Conservation (phyloP, 2,329 filamentous ascomycete species). For the Eurotiales sp. region DNA sequence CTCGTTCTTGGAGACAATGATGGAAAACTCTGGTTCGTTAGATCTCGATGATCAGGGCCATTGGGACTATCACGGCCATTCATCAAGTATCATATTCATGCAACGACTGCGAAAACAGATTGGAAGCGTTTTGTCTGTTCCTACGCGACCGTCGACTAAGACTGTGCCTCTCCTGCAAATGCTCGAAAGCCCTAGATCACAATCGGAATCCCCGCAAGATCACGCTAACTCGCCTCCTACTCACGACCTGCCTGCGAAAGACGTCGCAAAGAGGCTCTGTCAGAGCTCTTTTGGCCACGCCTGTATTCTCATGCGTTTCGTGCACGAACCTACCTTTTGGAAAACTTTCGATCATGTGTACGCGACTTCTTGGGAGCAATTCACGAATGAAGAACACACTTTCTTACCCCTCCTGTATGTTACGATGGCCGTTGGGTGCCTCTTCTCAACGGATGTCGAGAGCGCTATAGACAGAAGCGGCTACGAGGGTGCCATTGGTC, state of each 20-base stretch:
- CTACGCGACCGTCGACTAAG: conserved; percentile 55
- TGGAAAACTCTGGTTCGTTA: conserved; percentile 83
- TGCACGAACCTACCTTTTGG: conserved; percentile 80
- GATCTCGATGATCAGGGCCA: conserved; percentile 88
- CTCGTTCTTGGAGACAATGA: conserved; percentile 84
- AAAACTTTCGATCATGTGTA: conserved; percentile 74
- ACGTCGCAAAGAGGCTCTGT: conserved; percentile 55
- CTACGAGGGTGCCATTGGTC: conserved; percentile 49
- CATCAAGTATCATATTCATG: conserved; percentile 86
- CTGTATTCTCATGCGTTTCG: conserved; percentile 63
- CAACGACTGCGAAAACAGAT: conserved; percentile 84
- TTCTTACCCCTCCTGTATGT: conserved; percentile 70
- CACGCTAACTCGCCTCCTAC: conserved; percentile 43
- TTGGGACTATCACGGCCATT: conserved; percentile 93
- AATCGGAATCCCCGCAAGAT: conserved; percentile 61
- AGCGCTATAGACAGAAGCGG: conserved; percentile 47
- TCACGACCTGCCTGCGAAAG: conserved; percentile 65
- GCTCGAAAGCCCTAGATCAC: conserved; percentile 67
- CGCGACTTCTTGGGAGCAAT: conserved; percentile 60
- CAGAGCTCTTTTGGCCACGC: conserved; percentile 60
- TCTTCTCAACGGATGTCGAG: conserved; percentile 62
- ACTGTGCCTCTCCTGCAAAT: conserved; percentile 53
- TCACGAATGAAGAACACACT: conserved; percentile 61
- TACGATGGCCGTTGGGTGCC: conserved; percentile 67
- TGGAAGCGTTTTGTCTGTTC: conserved; percentile 62